A percentile compares a stretch with the other conserved stretches of the same genome.
Conservation (phyloP, 2,329 filamentous ascomycete species). For the Cephalotrichum gorgonifer region DNA sequence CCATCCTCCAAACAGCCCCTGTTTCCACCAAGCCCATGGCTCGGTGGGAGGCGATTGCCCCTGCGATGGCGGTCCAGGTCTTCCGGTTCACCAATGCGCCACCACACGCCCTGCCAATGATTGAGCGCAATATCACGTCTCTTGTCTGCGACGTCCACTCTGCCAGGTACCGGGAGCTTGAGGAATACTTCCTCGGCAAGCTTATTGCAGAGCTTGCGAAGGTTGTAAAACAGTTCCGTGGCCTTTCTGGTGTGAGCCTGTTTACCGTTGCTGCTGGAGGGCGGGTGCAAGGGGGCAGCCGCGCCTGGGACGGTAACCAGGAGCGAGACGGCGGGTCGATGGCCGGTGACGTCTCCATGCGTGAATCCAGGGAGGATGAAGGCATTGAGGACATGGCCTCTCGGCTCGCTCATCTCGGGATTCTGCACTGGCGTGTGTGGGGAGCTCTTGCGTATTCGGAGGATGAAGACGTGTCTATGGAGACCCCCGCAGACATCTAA, state of each 20-base stretch:
- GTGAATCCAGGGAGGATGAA: constrained; percentile 38
- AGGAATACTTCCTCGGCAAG: constrained; percentile 36
- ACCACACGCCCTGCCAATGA: constrained; percentile 31
- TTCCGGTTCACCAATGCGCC: constrained; percentile 45
- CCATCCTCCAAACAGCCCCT: constrained; percentile 41
- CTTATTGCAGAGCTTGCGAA: constrained; percentile 36
- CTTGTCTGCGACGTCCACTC: constrained; percentile 32
- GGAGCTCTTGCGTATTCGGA: constrained; percentile 57
- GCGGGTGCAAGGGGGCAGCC: constrained; percentile 27
- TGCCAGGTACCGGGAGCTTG: constrained; percentile 35
- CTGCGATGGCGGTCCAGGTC: constrained; percentile 46
- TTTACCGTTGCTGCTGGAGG: constrained; percentile 46
- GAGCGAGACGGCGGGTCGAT: constrained; percentile 7
- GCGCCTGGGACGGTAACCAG: constrained; percentile 20
- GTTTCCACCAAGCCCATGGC: constrained; percentile 24
- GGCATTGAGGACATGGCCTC: constrained; percentile 60
- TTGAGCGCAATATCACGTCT: constrained; percentile 38
- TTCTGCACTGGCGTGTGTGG: constrained; percentile 90
- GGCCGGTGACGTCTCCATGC: constrained; percentile 17
- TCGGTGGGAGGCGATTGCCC: constrained; percentile 42
- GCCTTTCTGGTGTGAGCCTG: constrained; percentile 39
- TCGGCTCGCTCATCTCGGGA: constrained; percentile 69
- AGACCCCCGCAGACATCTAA: neutral
- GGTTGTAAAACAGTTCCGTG: constrained; percentile 41
- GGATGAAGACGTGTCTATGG: neutral